Evolutionary conservation across 352 stramenopile genomes (phyloP), one percentile per base, ranked within the genome.

Genomic region (Globisporangium uncinulatum): DNA sequence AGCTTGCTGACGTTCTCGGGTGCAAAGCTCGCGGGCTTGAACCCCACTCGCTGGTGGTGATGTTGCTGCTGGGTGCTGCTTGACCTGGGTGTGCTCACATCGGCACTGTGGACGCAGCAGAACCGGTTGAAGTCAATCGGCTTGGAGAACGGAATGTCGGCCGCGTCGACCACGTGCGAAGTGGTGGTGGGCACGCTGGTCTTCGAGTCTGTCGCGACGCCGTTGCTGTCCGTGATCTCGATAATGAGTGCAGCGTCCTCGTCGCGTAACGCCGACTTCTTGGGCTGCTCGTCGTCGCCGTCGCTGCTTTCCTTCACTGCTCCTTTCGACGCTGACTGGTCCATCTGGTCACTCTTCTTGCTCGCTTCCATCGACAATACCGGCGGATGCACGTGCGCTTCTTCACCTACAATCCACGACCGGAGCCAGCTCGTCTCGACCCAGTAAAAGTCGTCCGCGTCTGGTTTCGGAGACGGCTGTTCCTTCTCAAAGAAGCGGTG

Each of bases 351-450:
- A 9, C 29, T 53, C 34, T 66, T 54, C 24, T 48, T 48, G 43
- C n/a, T 31, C 3, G 43, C 8, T 17, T 48, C 43, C 1, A 29
- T 17, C 29, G 34, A 32, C 39, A 44, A 2, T 13, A 58, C n/a
- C n/a, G n/a, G 19, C n/a, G 19, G 6, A 21, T 63, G 57, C 32
- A n/a, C 34, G 31, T 54, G 44, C 36, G 34, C 31, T 39, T 87
- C 73, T 55, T 87, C 70, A 2, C 82, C 82, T n/a, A 71, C 75
- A 9, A 92, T 62, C 82, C 82, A 92, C 41, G 65, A 59, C 21
- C 65, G 64, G 0, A 92, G 61, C 82, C 82, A 92, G 9, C 76
- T 62, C 0, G 69, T 73, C 51, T 87, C 77, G n/a, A 92, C 68
- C 82, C 82, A 92, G 36, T 87, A 89, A 51, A 79, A 89, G 11